Conservation (phyloP, 2,329 filamentous ascomycete species). For the Talaromyces sp. region DNA sequence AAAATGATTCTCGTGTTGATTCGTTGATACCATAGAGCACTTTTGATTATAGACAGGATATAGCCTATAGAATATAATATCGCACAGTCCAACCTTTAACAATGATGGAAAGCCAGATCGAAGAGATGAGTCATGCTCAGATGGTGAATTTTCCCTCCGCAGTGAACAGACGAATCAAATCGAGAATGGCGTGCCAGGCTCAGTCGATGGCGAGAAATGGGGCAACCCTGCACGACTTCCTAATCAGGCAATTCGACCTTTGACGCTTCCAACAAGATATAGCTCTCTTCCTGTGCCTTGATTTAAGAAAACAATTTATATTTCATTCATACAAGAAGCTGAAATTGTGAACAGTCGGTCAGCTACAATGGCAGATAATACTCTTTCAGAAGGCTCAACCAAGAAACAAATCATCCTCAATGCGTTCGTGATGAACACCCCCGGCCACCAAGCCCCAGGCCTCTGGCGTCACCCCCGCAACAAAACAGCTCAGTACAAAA, state of each 20-base stretch:
- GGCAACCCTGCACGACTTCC: slow-evolving; percentile 1
- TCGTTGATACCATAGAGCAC: neutral
- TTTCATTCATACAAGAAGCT: neutral
- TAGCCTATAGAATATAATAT: slow-evolving; percentile 2
- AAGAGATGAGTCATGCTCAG: too few relatives aligned
- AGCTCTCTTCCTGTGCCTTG: neutral
- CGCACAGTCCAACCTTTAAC: neutral
- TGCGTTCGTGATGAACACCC: slow-evolving; percentile 48
- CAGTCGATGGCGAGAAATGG: slow-evolving; percentile 11
- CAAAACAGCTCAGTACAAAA: slow-evolving; percentile 41
- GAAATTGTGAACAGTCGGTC: neutral
- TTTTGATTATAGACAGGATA: neutral
- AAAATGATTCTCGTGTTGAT: neutral
- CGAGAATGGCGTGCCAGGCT: slow-evolving; percentile 8
- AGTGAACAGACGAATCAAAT: neutral
- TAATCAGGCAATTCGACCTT: neutral
- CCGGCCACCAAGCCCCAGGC: slow-evolving; percentile 43
- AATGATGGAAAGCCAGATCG: too few relatives aligned
- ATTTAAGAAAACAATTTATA: neutral
- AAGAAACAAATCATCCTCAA: slow-evolving; percentile 34
- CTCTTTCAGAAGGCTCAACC: neutral
- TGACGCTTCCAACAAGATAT: neutral
- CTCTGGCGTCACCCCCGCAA: slow-evolving; percentile 24
- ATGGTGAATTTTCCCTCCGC: too few relatives aligned
- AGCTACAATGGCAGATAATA: neutral